Conservation (phyloP, 2,329 filamentous ascomycete genomes). For the Sarocladium brachiariae region DNA sequence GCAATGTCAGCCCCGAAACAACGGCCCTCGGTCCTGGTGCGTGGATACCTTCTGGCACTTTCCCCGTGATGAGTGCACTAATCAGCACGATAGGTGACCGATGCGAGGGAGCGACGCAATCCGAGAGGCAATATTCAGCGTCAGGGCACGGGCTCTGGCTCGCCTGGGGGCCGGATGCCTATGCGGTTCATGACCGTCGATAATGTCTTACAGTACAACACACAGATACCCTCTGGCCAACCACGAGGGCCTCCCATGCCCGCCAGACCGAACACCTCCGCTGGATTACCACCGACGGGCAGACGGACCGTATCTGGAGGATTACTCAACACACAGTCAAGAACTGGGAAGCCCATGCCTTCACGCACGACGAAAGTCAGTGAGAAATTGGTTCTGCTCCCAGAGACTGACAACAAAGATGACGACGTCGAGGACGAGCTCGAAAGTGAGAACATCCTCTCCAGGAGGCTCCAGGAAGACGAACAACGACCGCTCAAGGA, state of each 20-base stretch:
- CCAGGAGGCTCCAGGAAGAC: constrained; percentile 41
- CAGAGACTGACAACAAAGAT: constrained; percentile 65
- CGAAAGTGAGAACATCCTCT: constrained; percentile 34
- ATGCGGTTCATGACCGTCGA: constrained; percentile 86
- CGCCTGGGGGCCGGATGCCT: constrained; percentile 29
- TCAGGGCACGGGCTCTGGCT: constrained; percentile 24
- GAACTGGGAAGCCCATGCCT: constrained; percentile 58
- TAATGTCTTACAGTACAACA: constrained; percentile 88
- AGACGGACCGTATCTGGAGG: constrained; percentile 16
- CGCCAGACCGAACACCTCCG: constrained; percentile 21
- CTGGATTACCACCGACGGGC: constrained; percentile 24
- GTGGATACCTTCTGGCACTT: constrained; percentile 13
- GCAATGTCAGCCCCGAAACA: constrained; percentile 43
- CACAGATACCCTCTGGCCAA: constrained; percentile 91
- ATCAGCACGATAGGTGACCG: constrained; percentile 26
- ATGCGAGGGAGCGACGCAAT: constrained; percentile 29
- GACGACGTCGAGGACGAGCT: constrained; percentile 51
- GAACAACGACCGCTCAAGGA: constrained; percentile 60
- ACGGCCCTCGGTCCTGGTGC: constrained; percentile 55
- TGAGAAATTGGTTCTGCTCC: constrained; percentile 92
- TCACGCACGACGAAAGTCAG: constrained; percentile 88
- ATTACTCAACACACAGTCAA: constrained; percentile 32
- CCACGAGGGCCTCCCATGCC: constrained; percentile 62
- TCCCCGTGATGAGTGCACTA: constrained; percentile 8
- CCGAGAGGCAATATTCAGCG: constrained; percentile 26